Conservation (phyloP, 306 rosid genomes). For the Fragaria iinumae region DNA sequence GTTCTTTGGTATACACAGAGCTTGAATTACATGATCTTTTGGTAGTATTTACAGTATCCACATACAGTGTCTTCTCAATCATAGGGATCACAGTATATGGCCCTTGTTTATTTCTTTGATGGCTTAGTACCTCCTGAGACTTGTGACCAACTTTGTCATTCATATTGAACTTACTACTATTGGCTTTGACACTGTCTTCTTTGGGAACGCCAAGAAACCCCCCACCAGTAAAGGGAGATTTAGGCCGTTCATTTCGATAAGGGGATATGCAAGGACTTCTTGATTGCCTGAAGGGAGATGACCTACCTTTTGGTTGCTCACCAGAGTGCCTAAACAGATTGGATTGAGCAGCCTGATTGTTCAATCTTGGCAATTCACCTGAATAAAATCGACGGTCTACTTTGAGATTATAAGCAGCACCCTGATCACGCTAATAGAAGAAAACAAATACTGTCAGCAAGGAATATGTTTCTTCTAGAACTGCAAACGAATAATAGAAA, state of each 20-base stretch:
- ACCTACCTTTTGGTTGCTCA: slow-evolving; percentile 53
- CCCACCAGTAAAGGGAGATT: slow-evolving; percentile 48
- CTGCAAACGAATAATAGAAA: neutral
- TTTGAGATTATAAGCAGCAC: slow-evolving; percentile 50
- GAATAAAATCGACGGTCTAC: slow-evolving; percentile 33
- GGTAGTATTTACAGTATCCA: slow-evolving; percentile 57
- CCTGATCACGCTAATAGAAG: slow-evolving; percentile 48
- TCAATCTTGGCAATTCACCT: slow-evolving; percentile 45
- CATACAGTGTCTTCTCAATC: slow-evolving; percentile 73
- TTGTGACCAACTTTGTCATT: slow-evolving; percentile 32
- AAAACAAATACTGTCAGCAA: slow-evolving; percentile 18
- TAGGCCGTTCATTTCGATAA: slow-evolving; percentile 45
- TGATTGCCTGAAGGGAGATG: slow-evolving; percentile 71
- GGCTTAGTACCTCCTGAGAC: slow-evolving; percentile 34
- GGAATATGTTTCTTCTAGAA: neutral
- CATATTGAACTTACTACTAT: slow-evolving; percentile 33
- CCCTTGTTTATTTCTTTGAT: slow-evolving; percentile 35
- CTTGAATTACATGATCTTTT: slow-evolving; percentile 34
- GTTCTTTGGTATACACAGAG: slow-evolving; percentile 34
- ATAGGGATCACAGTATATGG: slow-evolving; percentile 40
- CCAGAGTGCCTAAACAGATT: slow-evolving; percentile 53
- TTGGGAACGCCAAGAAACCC: slow-evolving; percentile 49
- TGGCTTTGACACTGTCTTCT: slow-evolving; percentile 42
- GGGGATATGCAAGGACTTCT: slow-evolving; percentile 68
- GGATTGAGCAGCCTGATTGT: slow-evolving; percentile 49